Conservation (phyloP, 805 yeast genomes). For the Candida ortonii region DNA sequence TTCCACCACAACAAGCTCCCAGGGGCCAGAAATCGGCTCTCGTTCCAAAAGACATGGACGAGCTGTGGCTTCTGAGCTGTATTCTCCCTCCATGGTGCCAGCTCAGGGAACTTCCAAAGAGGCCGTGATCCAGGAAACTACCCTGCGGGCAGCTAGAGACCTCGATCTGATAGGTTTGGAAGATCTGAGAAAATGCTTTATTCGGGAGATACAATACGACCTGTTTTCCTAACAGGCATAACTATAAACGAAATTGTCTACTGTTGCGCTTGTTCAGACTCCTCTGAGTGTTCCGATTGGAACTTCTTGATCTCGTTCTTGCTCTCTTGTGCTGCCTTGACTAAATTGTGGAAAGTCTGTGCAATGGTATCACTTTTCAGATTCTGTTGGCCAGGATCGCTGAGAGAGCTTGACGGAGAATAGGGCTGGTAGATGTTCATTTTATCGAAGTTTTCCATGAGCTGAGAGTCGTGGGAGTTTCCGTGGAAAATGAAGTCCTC, state of each 20-base stretch:
- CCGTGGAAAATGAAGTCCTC: slow-evolving; percentile 33
- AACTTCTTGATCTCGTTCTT: slow-evolving; percentile 29
- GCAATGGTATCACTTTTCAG: slow-evolving; percentile 28
- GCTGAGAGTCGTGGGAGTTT: slow-evolving; percentile 40
- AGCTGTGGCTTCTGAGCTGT: slow-evolving; percentile 7
- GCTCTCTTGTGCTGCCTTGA: slow-evolving; percentile 31
- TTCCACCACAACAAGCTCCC: slow-evolving; percentile 2
- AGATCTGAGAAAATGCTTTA: slow-evolving; percentile 13
- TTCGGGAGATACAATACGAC: slow-evolving; percentile 19
- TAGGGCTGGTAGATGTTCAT: slow-evolving; percentile 8
- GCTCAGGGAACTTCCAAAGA: slow-evolving; percentile 1
- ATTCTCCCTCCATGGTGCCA: slow-evolving; percentile 8
- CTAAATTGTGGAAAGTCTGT: slow-evolving; percentile 31
- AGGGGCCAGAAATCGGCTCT: slow-evolving; percentile 4
- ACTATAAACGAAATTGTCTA: not conserved
- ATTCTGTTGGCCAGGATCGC: slow-evolving; percentile 8
- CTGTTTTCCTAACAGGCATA: slow-evolving; percentile 11
- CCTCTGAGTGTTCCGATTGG: too few relatives aligned
- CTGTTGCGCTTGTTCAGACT: slow-evolving; percentile 15
- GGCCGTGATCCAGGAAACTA: slow-evolving; percentile 1
- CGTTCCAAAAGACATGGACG: slow-evolving; percentile 8
- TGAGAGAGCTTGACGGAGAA: not conserved
- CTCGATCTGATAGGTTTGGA: slow-evolving; percentile 13
- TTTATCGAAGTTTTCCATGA: slow-evolving; percentile 32
- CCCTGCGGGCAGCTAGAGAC: slow-evolving; percentile 6